Conservation (phyloP, 2,329 filamentous ascomycete species). For the Thelonectria rubi region DNA sequence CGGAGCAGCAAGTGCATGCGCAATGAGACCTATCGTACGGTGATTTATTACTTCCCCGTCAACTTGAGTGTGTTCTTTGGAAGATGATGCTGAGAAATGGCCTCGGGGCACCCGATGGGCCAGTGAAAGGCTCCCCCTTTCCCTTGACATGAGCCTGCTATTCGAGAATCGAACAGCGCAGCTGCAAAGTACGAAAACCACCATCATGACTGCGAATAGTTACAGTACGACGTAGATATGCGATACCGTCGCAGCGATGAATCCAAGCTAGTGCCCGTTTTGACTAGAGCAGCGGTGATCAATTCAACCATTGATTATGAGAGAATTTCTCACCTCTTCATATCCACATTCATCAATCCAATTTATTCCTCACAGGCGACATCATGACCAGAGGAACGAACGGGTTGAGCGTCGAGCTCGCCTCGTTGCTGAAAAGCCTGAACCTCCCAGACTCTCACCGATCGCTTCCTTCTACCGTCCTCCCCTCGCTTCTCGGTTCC, state of each 20-base stretch:
- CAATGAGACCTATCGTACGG: too few relatives aligned
- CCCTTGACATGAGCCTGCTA: too few relatives aligned
- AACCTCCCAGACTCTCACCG: constrained; percentile 8
- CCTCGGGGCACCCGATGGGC: too few relatives aligned
- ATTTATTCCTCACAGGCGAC: neutral
- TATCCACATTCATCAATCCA: neutral
- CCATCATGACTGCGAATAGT: too few relatives aligned
- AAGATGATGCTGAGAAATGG: too few relatives aligned
- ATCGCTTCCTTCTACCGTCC: constrained; percentile 46
- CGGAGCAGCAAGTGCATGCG: too few relatives aligned
- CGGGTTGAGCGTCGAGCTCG: constrained; percentile 11
- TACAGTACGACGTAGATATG: neutral
- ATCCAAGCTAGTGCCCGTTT: neutral
- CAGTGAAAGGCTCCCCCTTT: too few relatives aligned
- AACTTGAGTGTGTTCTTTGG: too few relatives aligned
- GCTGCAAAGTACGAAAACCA: too few relatives aligned
- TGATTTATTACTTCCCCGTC: too few relatives aligned
- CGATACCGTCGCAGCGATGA: neutral
- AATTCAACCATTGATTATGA: neutral
- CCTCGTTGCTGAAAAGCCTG: constrained; percentile 15
- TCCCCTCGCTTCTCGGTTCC: constrained; percentile 58
- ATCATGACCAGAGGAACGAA: constrained; percentile 10
- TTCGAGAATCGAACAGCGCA: too few relatives aligned
- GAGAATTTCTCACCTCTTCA: constrained; percentile 10
- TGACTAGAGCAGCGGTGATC: neutral